A percentile compares a stretch with the other conserved stretches of the same genome.
Conservation (phyloP, 2,329 filamentous ascomycete species). For the Claviceps sp. region DNA sequence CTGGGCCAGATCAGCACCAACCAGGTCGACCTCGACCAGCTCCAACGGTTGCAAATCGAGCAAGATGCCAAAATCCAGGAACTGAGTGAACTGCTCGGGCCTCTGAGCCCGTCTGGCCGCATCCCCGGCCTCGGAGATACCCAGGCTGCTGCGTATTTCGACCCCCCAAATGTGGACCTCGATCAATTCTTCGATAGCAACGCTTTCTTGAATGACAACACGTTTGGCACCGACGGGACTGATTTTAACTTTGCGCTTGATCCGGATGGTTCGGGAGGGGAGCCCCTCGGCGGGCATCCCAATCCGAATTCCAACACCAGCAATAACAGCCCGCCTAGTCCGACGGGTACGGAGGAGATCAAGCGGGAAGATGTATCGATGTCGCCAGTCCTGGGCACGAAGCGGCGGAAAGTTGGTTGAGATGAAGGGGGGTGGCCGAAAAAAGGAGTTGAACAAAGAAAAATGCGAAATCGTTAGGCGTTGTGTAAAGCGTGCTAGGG, state of each 20-base stretch:
- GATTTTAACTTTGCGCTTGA: constrained; percentile 41
- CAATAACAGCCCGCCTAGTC: constrained; percentile 28
- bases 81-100: constrained; percentile 60
- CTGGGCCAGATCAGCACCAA: constrained; percentile 54
- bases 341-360: constrained; percentile 38
- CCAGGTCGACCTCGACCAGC: constrained; percentile 60
- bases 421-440: too few species aligned
- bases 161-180: constrained; percentile 29
- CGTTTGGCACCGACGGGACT: constrained; percentile 28
- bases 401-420: constrained; percentile 25
- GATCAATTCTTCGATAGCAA: constrained; percentile 38
- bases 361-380: constrained; percentile 25
- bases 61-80: constrained; percentile 67
- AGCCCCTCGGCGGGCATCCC: background rate
- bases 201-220: constrained; percentile 23
- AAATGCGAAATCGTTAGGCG: too few species aligned
- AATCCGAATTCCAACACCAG: constrained; percentile 22
- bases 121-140: constrained; percentile 54
- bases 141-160: constrained; percentile 21
- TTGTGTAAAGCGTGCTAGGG: too few species aligned
- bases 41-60: constrained; percentile 66
- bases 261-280: constrained; percentile 12
- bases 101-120: constrained; percentile 64
- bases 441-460: too few species aligned
- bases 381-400: constrained; percentile 16